Percentiles rank a stretch among this genome's conserved stretches.
Evolutionary conservation across 352 stramenopile genomes (phyloP).

Genomic region (Blastocystis sp.): DNA sequence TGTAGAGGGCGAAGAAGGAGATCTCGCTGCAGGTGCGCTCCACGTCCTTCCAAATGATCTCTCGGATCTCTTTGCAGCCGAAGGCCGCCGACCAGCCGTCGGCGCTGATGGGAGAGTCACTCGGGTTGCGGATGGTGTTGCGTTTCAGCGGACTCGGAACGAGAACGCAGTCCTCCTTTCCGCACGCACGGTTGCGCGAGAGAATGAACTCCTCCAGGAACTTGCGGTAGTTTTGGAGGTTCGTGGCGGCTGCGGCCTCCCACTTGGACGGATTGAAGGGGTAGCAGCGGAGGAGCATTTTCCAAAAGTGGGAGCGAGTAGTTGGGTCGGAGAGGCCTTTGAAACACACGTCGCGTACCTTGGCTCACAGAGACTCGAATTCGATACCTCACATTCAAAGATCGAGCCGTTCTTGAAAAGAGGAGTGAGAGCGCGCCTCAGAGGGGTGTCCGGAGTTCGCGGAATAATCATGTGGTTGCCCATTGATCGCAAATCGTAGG

Average conservation of each 20-base stretch:
- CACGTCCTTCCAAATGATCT: slow-evolving; percentile 73
- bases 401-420: neutral
- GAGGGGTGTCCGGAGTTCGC: neutral
- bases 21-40: slow-evolving; percentile 68
- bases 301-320: slow-evolving; percentile 46
- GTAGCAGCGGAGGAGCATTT: slow-evolving; percentile 31
- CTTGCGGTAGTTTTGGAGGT: slow-evolving; percentile 30
- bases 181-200: neutral
- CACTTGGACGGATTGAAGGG: slow-evolving; percentile 43
- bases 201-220: slow-evolving; percentile 57
- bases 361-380: too few species aligned
- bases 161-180: slow-evolving; percentile 15
- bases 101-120: neutral
- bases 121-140: too few species aligned
- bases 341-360: slow-evolving; percentile 48
- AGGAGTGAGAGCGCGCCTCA: neutral
- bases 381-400: slow-evolving; percentile 47
- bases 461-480: neutral
- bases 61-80: slow-evolving; percentile 61
- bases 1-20: slow-evolving; percentile 67
- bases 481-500: neutral
- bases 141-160: neutral
- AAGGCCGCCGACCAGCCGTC: slow-evolving; percentile 33
- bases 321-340: slow-evolving; percentile 46
- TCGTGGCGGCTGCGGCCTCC: neutral